Conservation (phyloP, 768 basidiomycete genomes). For the Tremella fuciformis region DNA sequence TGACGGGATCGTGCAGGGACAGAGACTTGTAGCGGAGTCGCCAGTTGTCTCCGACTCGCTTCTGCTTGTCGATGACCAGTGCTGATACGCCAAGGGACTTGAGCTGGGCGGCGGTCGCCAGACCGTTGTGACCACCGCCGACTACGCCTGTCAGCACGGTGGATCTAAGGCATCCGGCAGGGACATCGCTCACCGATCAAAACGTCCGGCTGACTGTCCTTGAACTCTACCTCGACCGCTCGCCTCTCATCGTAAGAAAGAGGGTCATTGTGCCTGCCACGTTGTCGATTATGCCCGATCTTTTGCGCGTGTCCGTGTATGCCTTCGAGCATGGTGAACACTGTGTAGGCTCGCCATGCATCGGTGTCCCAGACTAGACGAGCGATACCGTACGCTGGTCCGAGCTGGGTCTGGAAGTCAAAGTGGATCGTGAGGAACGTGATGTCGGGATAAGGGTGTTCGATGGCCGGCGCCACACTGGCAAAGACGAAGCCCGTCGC, state of each 20-base stretch:
- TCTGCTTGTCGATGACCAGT: slow-evolving; percentile 60
- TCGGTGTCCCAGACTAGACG: slow-evolving; percentile 25
- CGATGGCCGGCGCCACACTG: slow-evolving; percentile 12
- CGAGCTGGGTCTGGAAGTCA: slow-evolving; percentile 31
- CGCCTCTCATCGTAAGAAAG: too few relatives aligned
- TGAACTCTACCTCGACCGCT: slow-evolving; percentile 53
- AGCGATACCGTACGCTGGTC: slow-evolving; percentile 33
- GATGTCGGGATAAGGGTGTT: slow-evolving; percentile 35
- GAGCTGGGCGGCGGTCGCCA: slow-evolving; percentile 64
- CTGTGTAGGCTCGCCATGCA: slow-evolving; percentile 63
- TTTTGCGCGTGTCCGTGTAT: slow-evolving; percentile 59
- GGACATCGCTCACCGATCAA: slow-evolving; percentile 53
- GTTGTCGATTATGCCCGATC: too few relatives aligned
- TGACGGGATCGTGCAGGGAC: slow-evolving; percentile 44
- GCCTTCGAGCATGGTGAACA: slow-evolving; percentile 63
- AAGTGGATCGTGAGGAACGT: slow-evolving; percentile 34
- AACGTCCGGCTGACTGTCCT: slow-evolving; percentile 59
- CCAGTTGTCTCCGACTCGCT: slow-evolving; percentile 51
- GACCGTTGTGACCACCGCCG: slow-evolving; percentile 55
- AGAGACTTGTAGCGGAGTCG: slow-evolving; percentile 59
- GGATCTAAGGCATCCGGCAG: not conserved
- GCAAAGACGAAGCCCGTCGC: slow-evolving; percentile 31
- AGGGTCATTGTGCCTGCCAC: too few relatives aligned
- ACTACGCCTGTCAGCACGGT: slow-evolving; percentile 18
- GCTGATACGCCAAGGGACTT: slow-evolving; percentile 60